Evolutionary conservation across 176 grass and related monocot genomes (phyloP).

Genomic region (Hsuehochloa calcarea): DNA sequence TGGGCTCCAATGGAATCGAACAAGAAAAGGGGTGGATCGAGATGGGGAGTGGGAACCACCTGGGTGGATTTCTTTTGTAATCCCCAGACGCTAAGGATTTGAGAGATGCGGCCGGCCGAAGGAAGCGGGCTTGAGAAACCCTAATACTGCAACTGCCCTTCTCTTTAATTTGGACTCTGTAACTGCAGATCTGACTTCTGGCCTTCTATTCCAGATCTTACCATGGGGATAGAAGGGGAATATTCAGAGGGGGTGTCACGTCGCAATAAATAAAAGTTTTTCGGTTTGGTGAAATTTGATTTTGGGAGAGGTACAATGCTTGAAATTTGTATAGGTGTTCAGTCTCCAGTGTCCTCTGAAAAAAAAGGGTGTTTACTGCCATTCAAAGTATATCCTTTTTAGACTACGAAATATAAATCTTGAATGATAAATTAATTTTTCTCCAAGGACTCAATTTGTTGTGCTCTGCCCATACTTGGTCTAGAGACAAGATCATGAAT

Average conservation of each 20-base stretch:
- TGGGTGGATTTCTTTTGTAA: constrained; percentile 43
- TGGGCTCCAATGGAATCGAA: constrained; percentile 63
- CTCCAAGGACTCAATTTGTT: not conserved
- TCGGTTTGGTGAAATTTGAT: not conserved
- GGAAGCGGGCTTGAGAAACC: constrained; percentile 37
- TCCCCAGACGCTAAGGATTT: constrained; percentile 30
- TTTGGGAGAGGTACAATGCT: not conserved
- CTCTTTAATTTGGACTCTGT: constrained; percentile 20
- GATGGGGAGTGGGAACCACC: constrained; percentile 29
- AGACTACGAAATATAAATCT: not conserved
- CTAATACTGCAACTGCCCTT: constrained; percentile 26
- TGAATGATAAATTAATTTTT: not conserved
- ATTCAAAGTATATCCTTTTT: not conserved
- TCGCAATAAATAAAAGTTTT: constrained; percentile 20
- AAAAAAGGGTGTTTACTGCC: not conserved
- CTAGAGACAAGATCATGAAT: not conserved
- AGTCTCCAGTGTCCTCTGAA: not conserved
- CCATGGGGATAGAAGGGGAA: constrained; percentile 33
- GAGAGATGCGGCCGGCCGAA: constrained; percentile 38
- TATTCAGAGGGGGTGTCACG: constrained; percentile 29
- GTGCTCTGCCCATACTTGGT: not conserved
- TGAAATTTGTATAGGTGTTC: not conserved
- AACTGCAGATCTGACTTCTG: constrained; percentile 43
- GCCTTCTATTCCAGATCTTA: constrained; percentile 51
- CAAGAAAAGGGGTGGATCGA: constrained; percentile 28